phyloP scores from a whole-genome alignment of 768 basidiomycete species.

The Leccinum rimulosum region DNA sequence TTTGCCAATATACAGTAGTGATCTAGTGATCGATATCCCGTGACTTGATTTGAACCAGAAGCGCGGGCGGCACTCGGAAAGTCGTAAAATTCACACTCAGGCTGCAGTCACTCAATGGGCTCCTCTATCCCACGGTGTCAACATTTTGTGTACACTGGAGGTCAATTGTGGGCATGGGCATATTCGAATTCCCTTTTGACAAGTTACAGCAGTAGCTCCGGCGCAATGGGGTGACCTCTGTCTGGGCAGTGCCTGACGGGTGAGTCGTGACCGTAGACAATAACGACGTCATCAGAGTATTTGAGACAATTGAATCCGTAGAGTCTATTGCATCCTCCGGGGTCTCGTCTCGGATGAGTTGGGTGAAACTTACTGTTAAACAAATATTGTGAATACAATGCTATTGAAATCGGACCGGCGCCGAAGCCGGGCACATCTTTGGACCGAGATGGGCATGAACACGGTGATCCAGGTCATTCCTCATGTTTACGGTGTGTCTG shows the following conservation, averaged over 20 bases:
- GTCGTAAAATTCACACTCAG: no score
- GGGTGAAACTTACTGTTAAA: conserved; percentile 49
- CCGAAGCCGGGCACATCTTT: conserved; percentile 33
- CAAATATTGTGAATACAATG: conserved; percentile 38
- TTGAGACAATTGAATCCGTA: conserved; percentile 40
- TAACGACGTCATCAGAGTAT: background rate
- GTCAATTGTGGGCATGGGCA: conserved; percentile 42
- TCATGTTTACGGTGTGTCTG: conserved; percentile 42
- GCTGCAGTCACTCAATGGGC: no score
- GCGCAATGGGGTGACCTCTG: conserved; percentile 13
- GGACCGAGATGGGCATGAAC: background rate
- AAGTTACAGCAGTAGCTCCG: background rate
- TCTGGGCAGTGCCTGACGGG: conserved; percentile 34
- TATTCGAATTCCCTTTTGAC: background rate
- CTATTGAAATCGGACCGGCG: conserved; percentile 36
- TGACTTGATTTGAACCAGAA: no score
- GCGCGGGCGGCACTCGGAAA: no score
- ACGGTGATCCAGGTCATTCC: conserved; percentile 25
- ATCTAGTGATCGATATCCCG: no score
- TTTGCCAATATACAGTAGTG: no score
- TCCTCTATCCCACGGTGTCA: conserved; percentile 25
- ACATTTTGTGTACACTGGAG: conserved; percentile 38
- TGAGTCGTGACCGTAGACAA: conserved; percentile 1
- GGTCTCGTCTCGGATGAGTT: conserved; percentile 37
- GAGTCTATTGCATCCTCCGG: conserved; percentile 27